Conservation (phyloP, 106 monocot species). For the Dendrobium huoshanense region DNA sequence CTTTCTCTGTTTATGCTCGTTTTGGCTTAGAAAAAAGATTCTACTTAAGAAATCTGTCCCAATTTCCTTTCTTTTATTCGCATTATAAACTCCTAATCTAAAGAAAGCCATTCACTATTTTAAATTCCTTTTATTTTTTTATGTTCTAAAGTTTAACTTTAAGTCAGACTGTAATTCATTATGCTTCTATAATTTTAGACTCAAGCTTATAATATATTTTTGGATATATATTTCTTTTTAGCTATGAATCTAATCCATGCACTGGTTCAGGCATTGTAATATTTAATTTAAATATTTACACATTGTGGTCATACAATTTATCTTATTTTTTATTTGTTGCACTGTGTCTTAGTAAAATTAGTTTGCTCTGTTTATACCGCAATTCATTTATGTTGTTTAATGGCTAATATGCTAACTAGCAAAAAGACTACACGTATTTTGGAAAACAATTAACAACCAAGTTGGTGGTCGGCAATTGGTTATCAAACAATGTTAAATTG, state of each 20-base stretch:
- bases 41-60: too few species aligned
- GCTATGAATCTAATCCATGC: not conserved
- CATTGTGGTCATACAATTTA: not conserved
- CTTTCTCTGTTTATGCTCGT: too few species aligned
- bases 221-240: not conserved
- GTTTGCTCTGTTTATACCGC: not conserved
- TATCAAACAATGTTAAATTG: not conserved
- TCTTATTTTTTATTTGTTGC: not conserved
- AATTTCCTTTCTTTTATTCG: too few species aligned
- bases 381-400: not conserved
- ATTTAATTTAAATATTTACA: not conserved
- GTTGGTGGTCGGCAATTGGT: not conserved
- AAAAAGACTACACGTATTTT: not conserved
- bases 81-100: not conserved
- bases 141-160: not conserved
- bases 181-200: not conserved
- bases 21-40: too few species aligned
- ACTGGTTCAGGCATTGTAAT: not conserved
- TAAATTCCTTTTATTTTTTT: not conserved
- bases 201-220: not conserved
- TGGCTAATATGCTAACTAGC: not conserved
- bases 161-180: not conserved
- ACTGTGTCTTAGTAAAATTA: not conserved
- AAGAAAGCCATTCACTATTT: not conserved
- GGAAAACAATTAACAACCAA: not conserved